Evolutionary conservation across 2,329 filamentous ascomycete species (phyloP), one percentile per base, ranked within the genome.

Genomic region (Aureobasidium sp.): DNA sequence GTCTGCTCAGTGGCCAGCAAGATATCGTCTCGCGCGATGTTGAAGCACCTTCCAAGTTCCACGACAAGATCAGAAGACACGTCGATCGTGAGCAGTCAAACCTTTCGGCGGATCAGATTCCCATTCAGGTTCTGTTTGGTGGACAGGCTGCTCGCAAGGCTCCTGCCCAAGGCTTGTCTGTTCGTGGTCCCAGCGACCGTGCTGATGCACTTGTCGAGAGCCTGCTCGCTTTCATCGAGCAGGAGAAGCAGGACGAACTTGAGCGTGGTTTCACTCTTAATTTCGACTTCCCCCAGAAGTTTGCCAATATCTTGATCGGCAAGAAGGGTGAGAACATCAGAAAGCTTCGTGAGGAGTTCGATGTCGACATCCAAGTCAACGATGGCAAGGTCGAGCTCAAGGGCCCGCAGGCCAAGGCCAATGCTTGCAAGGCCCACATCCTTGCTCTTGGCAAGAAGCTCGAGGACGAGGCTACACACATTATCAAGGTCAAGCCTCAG

Each of bases 231-330:
- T 97, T 96, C 69, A 79, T 97, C 23, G 86, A 88, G 70, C 88
- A 95, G 71, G 91, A 95, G 74, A 89, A 92, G 77, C 83, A 90
- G 72, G 92, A 97, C 63, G 93, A 97, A 74, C 89, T 94, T 71
- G 93, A 97, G 75, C 89, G 93, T 62, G 91, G 90, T 46, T 95
- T 92, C 75, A 91, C 85, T 2, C 78, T 89, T 62, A 84, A 83
- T 27, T 97, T 97, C 66, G 90, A 96, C 64, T 99, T 96, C 77
- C 93, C 93, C 8, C 89, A 96, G 71, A 95, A 96, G 75, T 95
- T 85, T 70, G 91, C 92, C 64, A 96, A 96, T 73, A 88, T 95
- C 71, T 82, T 88, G 25, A 87, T 88, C 63, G 85, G 85, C 62
- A 82, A 82, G 69, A 79, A 80, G 40, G 85, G 85, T 55, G 83